Evolutionary conservation across 1,284 basidiomycete genomes (phyloP), one percentile per base, ranked within the genome.

Genomic region (Cryptococcus neoformans): DNA sequence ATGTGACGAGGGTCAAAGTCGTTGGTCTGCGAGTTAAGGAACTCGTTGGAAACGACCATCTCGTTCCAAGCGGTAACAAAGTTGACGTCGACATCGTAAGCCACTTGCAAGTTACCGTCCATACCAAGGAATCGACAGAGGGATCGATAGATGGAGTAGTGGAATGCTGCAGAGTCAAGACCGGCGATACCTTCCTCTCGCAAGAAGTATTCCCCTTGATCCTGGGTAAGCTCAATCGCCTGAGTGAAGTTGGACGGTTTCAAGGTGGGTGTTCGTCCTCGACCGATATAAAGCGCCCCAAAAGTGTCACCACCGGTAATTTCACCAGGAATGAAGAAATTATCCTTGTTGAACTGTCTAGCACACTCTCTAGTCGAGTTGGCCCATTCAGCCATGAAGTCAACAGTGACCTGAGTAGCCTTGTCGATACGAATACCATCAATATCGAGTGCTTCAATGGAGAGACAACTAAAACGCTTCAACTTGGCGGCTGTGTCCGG

Each of bases 341-440:
- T 92, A 17, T 79, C 82, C 80, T 95, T 95, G 59, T 85, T 85
- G 12, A 89, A 75, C 0, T 80, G 76, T 1, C 74, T 68, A 0
- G 92, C 92, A 70, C 92, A 94, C 9, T 80, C 79, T 53, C 90
- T 83, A 1, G 89, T 89, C 48, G 81, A 80, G 0, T 85, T 78
- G 0, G 88, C 80, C 92, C 92, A 94, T 1, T 81, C 70, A 6
- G 89, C 82, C 49, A 93, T 81, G 1, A 87, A 88, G 59, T 87
- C 85, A 8, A 93, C 84, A 2, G 90, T 90, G 60, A 94, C 84
- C 74, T 95, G 92, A 0, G 90, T 94, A 34, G 91, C 85, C 77
- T 95, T 95, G 77, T 94, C 92, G 78, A 95, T 87, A 79, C 92
- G 91, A 72, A 95, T 92, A 57, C 86, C 91, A 71, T 95, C 92